These are phyloP conservation scores for Glonium stellatum DNA, from an alignment of 495 filamentous ascomycete species.

Conservation along the genomic window DNA sequence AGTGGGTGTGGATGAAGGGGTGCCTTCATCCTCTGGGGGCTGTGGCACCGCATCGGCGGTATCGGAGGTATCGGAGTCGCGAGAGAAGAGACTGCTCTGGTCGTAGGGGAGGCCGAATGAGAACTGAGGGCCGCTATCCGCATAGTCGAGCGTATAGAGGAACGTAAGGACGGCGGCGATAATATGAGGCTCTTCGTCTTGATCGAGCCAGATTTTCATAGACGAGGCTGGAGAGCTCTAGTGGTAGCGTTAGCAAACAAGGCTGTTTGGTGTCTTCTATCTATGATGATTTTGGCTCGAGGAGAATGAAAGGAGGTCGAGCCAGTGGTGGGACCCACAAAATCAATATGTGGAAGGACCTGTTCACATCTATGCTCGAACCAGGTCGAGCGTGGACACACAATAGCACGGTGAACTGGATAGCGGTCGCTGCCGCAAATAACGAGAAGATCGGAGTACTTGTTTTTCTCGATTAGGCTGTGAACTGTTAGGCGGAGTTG, in stretches of 20 bases:
- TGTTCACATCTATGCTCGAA: slow-evolving; percentile 3
- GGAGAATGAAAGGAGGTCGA: no score
- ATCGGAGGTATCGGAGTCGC: not conserved
- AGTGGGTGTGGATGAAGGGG: not conserved
- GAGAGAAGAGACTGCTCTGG: not conserved
- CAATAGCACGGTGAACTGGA: slow-evolving; percentile 24
- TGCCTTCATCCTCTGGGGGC: not conserved
- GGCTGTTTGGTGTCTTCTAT: not conserved
- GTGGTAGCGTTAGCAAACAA: not conserved
- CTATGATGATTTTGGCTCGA: not conserved
- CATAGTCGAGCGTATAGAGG: slow-evolving; percentile 25
- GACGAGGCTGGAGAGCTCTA: slow-evolving; percentile 12
- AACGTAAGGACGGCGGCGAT: slow-evolving; percentile 22
- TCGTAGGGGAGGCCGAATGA: slow-evolving; percentile 5
- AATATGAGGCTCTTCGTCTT: slow-evolving; percentile 17
- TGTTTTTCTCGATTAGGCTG: slow-evolving; percentile 19
- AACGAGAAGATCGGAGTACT: slow-evolving; percentile 19
- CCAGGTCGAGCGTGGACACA: slow-evolving; percentile 18
- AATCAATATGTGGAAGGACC: not conserved
- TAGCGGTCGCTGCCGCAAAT: slow-evolving; percentile 19
- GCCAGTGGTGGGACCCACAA: not conserved
- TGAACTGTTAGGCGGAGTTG: not conserved
- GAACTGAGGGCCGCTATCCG: not conserved
- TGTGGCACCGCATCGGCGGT: not conserved
- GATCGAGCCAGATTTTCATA: slow-evolving; percentile 22